These are phyloP conservation scores for Nectriaceae sp. DNA, from an alignment of 2,329 filamentous ascomycete genomes.

Conservation along the genomic window DNA sequence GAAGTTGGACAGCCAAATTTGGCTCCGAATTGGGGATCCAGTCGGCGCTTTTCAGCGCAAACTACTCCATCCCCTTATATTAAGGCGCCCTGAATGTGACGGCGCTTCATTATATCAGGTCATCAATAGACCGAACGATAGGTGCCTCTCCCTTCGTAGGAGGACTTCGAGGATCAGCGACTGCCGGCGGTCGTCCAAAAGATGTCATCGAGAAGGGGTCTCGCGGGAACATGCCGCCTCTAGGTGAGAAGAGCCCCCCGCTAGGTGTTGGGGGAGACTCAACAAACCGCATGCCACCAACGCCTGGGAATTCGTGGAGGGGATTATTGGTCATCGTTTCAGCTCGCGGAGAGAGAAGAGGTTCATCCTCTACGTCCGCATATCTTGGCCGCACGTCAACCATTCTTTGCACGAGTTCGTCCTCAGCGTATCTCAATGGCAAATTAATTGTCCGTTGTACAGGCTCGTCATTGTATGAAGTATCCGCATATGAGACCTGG, in stretches of 20 bases:
- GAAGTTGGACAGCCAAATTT: constrained; percentile 4
- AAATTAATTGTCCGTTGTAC: background rate
- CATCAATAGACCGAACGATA: constrained; percentile 77
- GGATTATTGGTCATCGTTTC: constrained; percentile 74
- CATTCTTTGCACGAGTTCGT: constrained; percentile 34
- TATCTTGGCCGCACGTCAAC: constrained; percentile 36
- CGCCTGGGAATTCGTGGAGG: constrained; percentile 50
- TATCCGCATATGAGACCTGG: background rate
- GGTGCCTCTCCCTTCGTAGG: constrained; percentile 73
- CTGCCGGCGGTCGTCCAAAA: constrained; percentile 52
- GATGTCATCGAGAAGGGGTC: constrained; percentile 48
- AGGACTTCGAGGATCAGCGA: constrained; percentile 71
- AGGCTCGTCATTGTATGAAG: background rate
- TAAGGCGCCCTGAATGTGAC: background rate
- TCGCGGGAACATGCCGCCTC: constrained; percentile 53
- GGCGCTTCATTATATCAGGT: constrained; percentile 58
- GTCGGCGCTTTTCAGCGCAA: background rate
- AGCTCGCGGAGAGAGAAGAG: constrained; percentile 69
- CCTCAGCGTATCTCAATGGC: constrained; percentile 5
- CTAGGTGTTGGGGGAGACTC: constrained; percentile 54
- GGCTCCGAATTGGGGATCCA: background rate
- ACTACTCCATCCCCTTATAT: background rate
- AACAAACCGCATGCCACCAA: constrained; percentile 44
- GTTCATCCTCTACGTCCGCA: constrained; percentile 50
- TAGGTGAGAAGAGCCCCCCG: constrained; percentile 56